Evolutionary conservation across 1,284 basidiomycete genomes (phyloP).

Genomic region (Tylopilus sp.): DNA sequence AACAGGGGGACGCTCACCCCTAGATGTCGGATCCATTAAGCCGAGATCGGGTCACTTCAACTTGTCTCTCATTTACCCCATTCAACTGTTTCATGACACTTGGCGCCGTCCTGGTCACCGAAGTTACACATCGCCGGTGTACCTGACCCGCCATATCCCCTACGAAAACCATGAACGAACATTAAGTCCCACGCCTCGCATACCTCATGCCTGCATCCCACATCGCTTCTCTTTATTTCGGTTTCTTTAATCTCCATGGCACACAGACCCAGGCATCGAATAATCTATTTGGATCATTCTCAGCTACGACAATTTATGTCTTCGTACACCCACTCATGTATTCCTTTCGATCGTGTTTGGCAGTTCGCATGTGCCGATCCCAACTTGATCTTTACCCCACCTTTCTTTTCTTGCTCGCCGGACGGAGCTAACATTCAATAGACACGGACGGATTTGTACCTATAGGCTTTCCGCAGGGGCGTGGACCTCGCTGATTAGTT

Average conservation of each 20-base stretch:
- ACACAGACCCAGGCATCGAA: not conserved
- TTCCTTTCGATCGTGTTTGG: not conserved
- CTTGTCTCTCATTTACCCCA: not conserved
- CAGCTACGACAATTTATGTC: not conserved
- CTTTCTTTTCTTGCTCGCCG: not conserved
- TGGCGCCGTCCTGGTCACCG: not conserved
- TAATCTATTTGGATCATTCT: not conserved
- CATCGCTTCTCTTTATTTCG: not conserved
- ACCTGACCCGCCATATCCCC: not conserved
- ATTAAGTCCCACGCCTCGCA: not conserved
- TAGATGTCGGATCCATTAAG: slow-evolving; percentile 8
- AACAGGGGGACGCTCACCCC: not conserved
- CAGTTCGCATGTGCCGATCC: not conserved
- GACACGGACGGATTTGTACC: not conserved
- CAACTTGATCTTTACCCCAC: not conserved
- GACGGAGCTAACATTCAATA: not conserved
- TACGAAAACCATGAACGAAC: slow-evolving; percentile 9
- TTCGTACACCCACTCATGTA: not conserved
- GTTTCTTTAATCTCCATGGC: not conserved
- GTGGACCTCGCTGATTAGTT: not conserved
- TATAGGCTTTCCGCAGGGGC: not conserved
- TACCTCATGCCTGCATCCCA: not conserved
- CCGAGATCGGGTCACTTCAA: not conserved
- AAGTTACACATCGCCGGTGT: not conserved
- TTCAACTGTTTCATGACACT: not conserved